Evolutionary conservation across 805 yeast species (phyloP), one percentile per base, ranked within the genome.

Genomic region (Kurtzmaniella cleridarum): DNA sequence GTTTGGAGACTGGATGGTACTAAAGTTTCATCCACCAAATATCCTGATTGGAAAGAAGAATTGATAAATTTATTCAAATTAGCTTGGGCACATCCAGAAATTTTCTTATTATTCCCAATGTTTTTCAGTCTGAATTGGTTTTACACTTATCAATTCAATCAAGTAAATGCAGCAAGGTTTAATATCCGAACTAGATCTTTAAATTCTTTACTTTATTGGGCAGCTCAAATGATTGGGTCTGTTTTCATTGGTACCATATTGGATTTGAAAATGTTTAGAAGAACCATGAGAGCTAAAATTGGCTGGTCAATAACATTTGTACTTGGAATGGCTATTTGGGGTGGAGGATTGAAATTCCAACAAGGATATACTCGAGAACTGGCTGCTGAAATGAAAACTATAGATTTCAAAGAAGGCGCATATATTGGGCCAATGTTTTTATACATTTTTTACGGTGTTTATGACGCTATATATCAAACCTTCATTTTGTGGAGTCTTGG

Each of bases 71-170:
- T 76, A 48, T 54, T 53, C 44, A 49, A 51, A 32, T 55, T 67
- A 35, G 60, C 74, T 44, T 52, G 48, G 39, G 45, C 44, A 17
- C 73, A 71, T 48, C 75, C 75, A 35, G 63, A 59, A 53, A 71
- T 78, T 37, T 51, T 70, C 35, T 54, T 72, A 18, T 49, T 77
- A 54, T 72, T 79, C 67, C 84, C 84, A 32, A 69, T 76, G 75
- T 79, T 78, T 54, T 73, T 75, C 47, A 69, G 80, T 23, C 75
- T 84, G 28, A 79, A 79, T 63, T 79, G 79, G 79, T 79, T 77
- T 62, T 77, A 77, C 65, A 75, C 83, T 34, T 79, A 79, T 57
- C 82, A 79, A 58, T 78, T 75, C 50, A 76, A 77, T 54, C 77
- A 73, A 42, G 65, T 71, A 57, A 78, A 78, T 52, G 74, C 72